Base-by-base conservation (phyloP, 176 grass and related monocot genomes). In the Carex scoparia region DNA sequence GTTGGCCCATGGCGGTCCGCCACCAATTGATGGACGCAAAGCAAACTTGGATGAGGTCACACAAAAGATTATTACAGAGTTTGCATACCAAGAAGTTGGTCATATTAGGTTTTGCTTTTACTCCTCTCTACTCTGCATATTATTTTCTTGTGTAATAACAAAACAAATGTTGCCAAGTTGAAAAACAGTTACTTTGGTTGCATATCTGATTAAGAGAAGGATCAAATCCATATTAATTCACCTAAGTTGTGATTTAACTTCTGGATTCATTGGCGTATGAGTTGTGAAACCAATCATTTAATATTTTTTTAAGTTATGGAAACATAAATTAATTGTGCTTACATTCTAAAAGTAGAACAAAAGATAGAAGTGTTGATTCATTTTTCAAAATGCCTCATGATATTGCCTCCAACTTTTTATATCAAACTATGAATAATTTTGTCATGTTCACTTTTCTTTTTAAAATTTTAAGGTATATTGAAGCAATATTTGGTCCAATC, bases 1-100 rank as follows among this genome's bases (percentile, higher is more conserved):
- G 7, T 80, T 97, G 70, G 65, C 89, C 7, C 8, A 87, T 48
- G 91, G 93, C 0, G 93, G 95, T 0, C 91, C 93, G 8, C 89
- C 89, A 31, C 91, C 95, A 9, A 85, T 93, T 23, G 95, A 91
- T 48, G 93, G 89, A 69, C 80, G 4, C 55, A 95, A 87, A 18
- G 93, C 92, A 46, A 81, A 81, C 69, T 93, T 93, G 5, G 91
- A 93, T 71, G 69, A 89, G 32, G 3, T 73, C 27, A 95, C 93
- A 0, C 51, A 85, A 69, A 67, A 44, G 73, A 33, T 95, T 87
- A n/a, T 58, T 5, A 80, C 64, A 0, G 95, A 98, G 91, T 98
- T 98, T 48, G 91, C 83, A 4, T 88, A 84, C 11, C 86, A 98
- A 68, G 95, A 98, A 87, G 87, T 94, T 23, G 90, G 86, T 5